Conservation (phyloP, 2,329 filamentous ascomycete species). For the Coniella vitis region DNA sequence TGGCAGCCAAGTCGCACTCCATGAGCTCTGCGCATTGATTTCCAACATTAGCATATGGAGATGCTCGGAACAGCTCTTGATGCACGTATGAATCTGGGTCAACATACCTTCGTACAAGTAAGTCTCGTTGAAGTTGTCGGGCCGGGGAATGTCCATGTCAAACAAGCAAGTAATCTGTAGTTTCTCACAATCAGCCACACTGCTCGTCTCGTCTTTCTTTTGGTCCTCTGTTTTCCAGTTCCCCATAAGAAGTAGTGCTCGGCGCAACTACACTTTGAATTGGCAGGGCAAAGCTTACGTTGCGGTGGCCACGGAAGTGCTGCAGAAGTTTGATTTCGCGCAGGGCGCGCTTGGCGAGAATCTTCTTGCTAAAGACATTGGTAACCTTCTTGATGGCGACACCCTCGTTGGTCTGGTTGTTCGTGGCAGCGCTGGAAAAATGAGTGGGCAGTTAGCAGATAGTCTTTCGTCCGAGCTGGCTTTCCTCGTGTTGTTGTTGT, state of each 20-base stretch:
- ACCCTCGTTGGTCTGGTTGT: constrained; percentile 83
- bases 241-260: too few relatives aligned
- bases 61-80: too few relatives aligned
- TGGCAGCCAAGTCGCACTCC: constrained; percentile 97
- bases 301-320: constrained; percentile 88
- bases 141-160: constrained; percentile 98
- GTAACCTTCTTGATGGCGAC: constrained; percentile 99
- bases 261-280: too few relatives aligned
- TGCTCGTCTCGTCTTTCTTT: not conserved
- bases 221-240: not conserved
- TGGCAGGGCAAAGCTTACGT: constrained; percentile 53
- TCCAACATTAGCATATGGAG: not conserved
- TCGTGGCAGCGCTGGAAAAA: constrained; percentile 71
- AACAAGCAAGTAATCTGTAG: constrained; percentile 92
- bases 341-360: constrained; percentile 93
- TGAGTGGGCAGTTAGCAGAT: constrained; percentile 4
- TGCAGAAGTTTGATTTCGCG: constrained; percentile 98
- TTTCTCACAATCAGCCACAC: not conserved
- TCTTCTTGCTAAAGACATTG: constrained; percentile 99
- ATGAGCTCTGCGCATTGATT: constrained; percentile 73
- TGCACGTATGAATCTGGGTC: not conserved
- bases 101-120: constrained; percentile 91
- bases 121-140: constrained; percentile 97
- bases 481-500: too few relatives aligned
- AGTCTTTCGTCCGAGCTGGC: not conserved